Evolutionary conservation across 177 flowering plant genomes (phyloP).

Genomic region (Vitis hybrid): DNA sequence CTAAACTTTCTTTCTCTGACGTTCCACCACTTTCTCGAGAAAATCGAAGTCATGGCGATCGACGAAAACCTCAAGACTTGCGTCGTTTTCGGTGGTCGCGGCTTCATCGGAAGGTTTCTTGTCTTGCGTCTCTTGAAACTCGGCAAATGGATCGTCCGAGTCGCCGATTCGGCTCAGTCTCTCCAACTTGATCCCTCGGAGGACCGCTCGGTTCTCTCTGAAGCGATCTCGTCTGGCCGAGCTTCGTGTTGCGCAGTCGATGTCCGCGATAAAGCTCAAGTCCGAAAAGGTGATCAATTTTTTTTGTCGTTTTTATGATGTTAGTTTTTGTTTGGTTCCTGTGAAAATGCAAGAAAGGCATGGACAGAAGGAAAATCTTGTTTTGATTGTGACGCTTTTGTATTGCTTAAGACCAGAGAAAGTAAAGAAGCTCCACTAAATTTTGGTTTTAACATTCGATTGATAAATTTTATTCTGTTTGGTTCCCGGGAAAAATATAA

Average conservation of each 20-base stretch:
- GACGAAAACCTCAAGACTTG: constrained; percentile 43
- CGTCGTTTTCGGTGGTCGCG: constrained; percentile 73
- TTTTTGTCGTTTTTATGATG: background rate
- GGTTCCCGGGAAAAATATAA: background rate
- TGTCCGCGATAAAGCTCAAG: constrained; percentile 49
- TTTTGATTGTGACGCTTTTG: no score
- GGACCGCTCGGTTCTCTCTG: constrained; percentile 39
- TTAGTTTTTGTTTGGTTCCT: background rate
- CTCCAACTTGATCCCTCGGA: constrained; percentile 40
- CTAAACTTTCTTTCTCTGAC: background rate
- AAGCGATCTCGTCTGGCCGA: constrained; percentile 55
- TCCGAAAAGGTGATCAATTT: constrained; percentile 39
- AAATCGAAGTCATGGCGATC: constrained; percentile 13
- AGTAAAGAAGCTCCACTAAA: no score
- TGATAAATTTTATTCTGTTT: background rate
- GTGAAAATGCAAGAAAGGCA: no score
- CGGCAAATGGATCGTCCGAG: constrained; percentile 71
- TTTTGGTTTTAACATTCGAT: no score
- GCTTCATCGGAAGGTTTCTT: constrained; percentile 64
- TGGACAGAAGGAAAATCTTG: no score
- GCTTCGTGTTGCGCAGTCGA: constrained; percentile 67
- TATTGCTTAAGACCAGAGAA: no score
- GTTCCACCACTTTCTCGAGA: background rate
- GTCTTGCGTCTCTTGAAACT: constrained; percentile 54
- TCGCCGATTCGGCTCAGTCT: constrained; percentile 64